Conservation (phyloP, 2,329 filamentous ascomycete species). For the Clonostachys byssicola region DNA sequence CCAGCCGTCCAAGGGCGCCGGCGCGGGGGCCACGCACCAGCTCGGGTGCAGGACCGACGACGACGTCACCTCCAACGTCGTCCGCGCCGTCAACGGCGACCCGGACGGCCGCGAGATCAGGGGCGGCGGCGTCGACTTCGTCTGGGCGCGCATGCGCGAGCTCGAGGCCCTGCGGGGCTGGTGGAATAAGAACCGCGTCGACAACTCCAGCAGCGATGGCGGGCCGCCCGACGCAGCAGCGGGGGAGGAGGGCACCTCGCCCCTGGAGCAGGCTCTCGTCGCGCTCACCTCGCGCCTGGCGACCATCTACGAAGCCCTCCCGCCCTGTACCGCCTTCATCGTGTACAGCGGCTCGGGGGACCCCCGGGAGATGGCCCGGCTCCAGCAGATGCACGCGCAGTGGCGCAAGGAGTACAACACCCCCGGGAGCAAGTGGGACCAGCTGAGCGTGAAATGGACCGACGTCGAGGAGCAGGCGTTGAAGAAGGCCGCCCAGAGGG, state of each 20-base stretch:
- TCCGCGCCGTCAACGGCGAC: constrained; percentile 58
- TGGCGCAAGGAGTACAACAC: constrained; percentile 63
- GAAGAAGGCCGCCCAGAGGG: constrained; percentile 48
- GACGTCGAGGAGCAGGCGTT: constrained; percentile 62
- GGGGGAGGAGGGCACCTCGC: constrained; percentile 9
- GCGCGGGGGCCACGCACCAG: constrained; percentile 49
- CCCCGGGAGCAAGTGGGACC: constrained; percentile 60
- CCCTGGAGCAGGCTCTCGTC: constrained; percentile 40
- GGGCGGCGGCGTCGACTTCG: constrained; percentile 60
- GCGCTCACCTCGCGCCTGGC: constrained; percentile 43
- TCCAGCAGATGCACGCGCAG: constrained; percentile 56
- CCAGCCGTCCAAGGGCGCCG: constrained; percentile 59
- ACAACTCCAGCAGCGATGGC: constrained; percentile 23
- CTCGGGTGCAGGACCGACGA: constrained; percentile 57
- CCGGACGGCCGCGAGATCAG: constrained; percentile 51
- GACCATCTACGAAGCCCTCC: constrained; percentile 52
- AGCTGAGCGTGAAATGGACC: constrained; percentile 64
- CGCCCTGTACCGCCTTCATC: constrained; percentile 61
- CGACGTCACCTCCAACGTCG: constrained; percentile 48
- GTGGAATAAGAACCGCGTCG: constrained; percentile 57
- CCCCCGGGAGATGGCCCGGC: constrained; percentile 59
- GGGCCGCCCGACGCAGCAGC: constrained; percentile 20
- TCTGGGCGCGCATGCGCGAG: constrained; percentile 62
- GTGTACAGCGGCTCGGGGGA: constrained; percentile 64
- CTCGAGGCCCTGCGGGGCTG: constrained; percentile 62